These are phyloP conservation scores for Cercospora sesami DNA, from an alignment of 2,329 filamentous ascomycete genomes.

Conservation along the genomic window DNA sequence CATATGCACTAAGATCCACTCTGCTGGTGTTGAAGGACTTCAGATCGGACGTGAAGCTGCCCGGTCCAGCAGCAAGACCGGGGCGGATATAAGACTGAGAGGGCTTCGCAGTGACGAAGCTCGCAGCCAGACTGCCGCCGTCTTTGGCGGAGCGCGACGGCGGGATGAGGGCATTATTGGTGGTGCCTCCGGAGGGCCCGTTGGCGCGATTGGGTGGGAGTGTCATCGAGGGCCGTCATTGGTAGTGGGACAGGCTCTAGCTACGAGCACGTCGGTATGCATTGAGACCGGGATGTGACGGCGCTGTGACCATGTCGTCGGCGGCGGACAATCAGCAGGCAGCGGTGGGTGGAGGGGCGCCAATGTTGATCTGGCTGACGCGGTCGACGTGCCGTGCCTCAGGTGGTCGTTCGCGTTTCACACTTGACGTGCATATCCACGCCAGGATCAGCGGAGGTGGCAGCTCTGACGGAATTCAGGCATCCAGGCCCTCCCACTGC, in stretches of 20 bases:
- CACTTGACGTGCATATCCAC: slow-evolving; percentile 3
- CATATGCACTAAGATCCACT: slow-evolving; percentile 59
- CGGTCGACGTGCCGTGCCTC: neutral
- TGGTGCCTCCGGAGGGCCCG: slow-evolving; percentile 35
- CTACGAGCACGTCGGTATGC: slow-evolving; percentile 26
- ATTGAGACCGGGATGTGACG: slow-evolving; percentile 23
- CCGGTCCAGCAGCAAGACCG: slow-evolving; percentile 47
- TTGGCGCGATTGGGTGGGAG: slow-evolving; percentile 34
- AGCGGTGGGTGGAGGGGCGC: neutral
- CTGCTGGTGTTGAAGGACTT: slow-evolving; percentile 67
- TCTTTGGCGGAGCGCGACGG: slow-evolving; percentile 51
- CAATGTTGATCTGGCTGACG: neutral
- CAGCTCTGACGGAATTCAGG: neutral
- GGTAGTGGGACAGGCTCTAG: slow-evolving; percentile 20
- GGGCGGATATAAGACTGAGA: slow-evolving; percentile 68
- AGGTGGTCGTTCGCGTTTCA: neutral
- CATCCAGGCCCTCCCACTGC: neutral
- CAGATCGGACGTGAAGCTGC: slow-evolving; percentile 87
- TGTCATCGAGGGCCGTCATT: slow-evolving; percentile 31
- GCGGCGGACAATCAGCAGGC: neutral
- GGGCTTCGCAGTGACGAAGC: slow-evolving; percentile 56
- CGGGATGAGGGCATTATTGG: slow-evolving; percentile 42
- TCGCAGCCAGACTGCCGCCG: slow-evolving; percentile 57
- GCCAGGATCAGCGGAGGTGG: neutral
- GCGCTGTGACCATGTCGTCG: slow-evolving; percentile 8